Evolutionary conservation across 2,329 filamentous ascomycete genomes (phyloP), one percentile per base, ranked within the genome.

Genomic region (Fusarium papillatum): DNA sequence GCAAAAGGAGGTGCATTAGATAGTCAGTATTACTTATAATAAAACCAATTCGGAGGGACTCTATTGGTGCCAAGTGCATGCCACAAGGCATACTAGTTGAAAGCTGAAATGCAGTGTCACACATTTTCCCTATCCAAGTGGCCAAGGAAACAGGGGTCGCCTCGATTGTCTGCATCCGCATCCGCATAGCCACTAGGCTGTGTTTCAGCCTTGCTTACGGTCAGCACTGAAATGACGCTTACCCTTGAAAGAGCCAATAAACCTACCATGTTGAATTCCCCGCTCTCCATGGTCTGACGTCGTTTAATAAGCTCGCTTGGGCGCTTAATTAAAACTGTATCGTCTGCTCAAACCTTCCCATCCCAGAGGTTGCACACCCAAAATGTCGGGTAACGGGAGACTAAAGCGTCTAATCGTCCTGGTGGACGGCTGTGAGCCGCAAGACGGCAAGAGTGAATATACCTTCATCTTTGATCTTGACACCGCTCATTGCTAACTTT

Each of bases 331-430:
- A 36, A 55, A 41, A 62, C 24, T 29, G 13, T 64, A 38, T 50
- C 41, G 41, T 43, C 48, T 34, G 10, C 24, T 43, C 34, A 43
- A 29, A 19, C 31, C 34, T 36, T 38, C 19, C 36, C 11, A 46
- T 29, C 7, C 29, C 61, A 26, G 17, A 55, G 50, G 26, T 57
- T 57, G 50, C 50, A 57, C 50, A 57, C 50, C 50, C 50, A 72
- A 66, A 31, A 79, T 79, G 78, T 68, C 74, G 7, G 78, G 72
- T 36, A 64, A 62, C 41, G 62, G 64, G 34, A 53, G 68, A 5
- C 22, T 78, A 1, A 79, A 70, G 46, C 69, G 78, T 31, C 26
- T 79, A 16, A 68, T 79, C 11, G 68, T 79, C 26, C 43, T 79
- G 66, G 66, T 79, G 16, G 78, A 79, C 5, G 78, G 78, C 10